Conservation (phyloP, 2,329 filamentous ascomycete genomes). For the Pseudohalonectria lignicola region DNA sequence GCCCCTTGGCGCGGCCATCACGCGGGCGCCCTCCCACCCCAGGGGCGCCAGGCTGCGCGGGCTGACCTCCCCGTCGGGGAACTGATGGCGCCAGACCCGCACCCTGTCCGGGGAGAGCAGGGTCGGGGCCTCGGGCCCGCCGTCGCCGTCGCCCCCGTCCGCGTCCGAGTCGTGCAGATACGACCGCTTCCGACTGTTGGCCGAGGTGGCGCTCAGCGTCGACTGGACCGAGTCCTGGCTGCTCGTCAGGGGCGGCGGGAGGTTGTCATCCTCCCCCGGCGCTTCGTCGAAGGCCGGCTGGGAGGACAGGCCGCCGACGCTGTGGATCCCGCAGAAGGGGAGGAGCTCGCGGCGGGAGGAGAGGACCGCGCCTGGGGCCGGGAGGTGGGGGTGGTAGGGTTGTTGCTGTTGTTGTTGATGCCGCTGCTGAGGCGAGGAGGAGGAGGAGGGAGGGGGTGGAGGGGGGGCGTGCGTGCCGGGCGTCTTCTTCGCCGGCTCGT, state of each 20-base stretch:
- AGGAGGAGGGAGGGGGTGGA: slow-evolving; percentile 2
- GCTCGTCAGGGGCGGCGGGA: slow-evolving; percentile 32
- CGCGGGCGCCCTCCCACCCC: slow-evolving; percentile 26
- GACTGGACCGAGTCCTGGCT: slow-evolving; percentile 43
- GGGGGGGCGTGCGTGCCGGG: background rate
- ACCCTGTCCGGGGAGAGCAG: slow-evolving; percentile 7
- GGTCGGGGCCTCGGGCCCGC: slow-evolving; percentile 1
- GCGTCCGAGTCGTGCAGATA: slow-evolving; percentile 28
- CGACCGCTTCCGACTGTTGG: slow-evolving; percentile 32
- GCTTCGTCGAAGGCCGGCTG: slow-evolving; percentile 34
- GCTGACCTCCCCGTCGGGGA: slow-evolving; percentile 26
- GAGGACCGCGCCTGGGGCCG: slow-evolving; percentile 15
- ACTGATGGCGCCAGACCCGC: slow-evolving; percentile 13
- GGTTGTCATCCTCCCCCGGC: slow-evolving; percentile 18
- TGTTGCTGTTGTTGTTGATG: slow-evolving; percentile 3
- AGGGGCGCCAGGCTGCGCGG: slow-evolving; percentile 25
- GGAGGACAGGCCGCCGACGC: slow-evolving; percentile 55
- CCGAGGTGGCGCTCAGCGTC: slow-evolving; percentile 6
- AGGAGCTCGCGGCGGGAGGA: slow-evolving; percentile 48
- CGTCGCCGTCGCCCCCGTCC: slow-evolving; percentile 7
- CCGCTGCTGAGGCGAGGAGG: too few species aligned
- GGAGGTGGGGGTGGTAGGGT: slow-evolving; percentile 7
- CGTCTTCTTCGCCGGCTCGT: slow-evolving; percentile 10
- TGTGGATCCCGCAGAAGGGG: slow-evolving; percentile 74
- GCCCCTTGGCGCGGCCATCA: slow-evolving; percentile 35